Evolutionary conservation across 176 grass and related monocot species (phyloP), one percentile per base, ranked within the genome.

Genomic region (Phoenix roebelenii): DNA sequence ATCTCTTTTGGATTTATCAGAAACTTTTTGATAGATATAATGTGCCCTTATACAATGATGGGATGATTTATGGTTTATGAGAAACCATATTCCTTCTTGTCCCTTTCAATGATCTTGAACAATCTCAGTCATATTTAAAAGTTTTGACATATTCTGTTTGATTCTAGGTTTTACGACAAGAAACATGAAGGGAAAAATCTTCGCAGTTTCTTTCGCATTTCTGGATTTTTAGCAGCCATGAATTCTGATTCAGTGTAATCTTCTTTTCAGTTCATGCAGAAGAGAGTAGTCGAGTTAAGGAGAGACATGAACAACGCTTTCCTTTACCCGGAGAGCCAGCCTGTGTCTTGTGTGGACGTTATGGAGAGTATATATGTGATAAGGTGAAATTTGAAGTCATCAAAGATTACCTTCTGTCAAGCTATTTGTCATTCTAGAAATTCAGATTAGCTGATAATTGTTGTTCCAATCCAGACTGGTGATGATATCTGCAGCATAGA

Each of bases 401-500:
- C 22, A 17, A 14, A 28, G 23, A 26, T 30, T 4, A 30, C 28
- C 28, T 30, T 30, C 28, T 59, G 12, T 26, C 30, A 3, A 7
- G 16, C 2, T 30, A 5, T 59, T 26, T 26, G 16, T 15, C 30
- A 24, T 16, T 30, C 16, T 3, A 59, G 16, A 59, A 58, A 28
- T 59, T 17, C 57, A 25, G 16, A 6, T 18, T 26, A 5, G 23
- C 0, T 28, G 14, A 18, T 26, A 23, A 26, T 7, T 59, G 3
- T 16, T 28, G 57, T 59, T 59, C 12, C 16, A 5, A 24, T 59
- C 56, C 57, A 59, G 57, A 59, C 57, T 59, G 57, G 57, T 28
- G 57, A 59, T 59, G 57, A 59, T 26, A 59, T 59, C 24, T 59
- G 57, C 57, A 59, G 57, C 57, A 59, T 59, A 16, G 57, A 59